Evolutionary conservation across 192 early-diverging fungal species (phyloP).

Genomic region (Mortierella claussenii): DNA sequence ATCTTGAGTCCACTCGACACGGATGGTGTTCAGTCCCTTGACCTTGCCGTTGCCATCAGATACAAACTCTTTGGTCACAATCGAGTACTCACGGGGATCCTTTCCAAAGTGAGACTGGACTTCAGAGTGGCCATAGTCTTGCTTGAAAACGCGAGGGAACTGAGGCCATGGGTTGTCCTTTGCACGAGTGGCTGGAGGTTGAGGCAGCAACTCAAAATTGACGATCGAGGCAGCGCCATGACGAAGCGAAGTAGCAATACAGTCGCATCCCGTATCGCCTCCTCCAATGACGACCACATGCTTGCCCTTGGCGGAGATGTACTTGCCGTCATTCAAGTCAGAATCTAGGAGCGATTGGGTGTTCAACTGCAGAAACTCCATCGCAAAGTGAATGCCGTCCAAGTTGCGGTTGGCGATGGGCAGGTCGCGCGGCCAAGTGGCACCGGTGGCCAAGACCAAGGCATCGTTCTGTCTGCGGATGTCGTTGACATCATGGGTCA

Average conservation of each 20-base stretch:
- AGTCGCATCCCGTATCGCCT: conserved; percentile 98
- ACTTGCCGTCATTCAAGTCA: conserved; percentile 76
- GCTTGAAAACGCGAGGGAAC: conserved; percentile 94
- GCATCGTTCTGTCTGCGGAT: conserved; percentile 82
- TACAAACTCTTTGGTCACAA: conserved; percentile 96
- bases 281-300: conserved; percentile 98
- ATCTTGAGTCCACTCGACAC: conserved; percentile 95
- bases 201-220: conserved; percentile 98
- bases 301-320: conserved; percentile 90
- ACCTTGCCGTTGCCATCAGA: conserved; percentile 82
- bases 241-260: conserved; percentile 93
- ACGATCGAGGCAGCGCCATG: conserved; percentile 90
- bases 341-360: conserved; percentile 89
- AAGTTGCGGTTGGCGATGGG: conserved; percentile 86
- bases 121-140: conserved; percentile 97
- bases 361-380: conserved; percentile 95
- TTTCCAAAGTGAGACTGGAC: conserved; percentile 87
- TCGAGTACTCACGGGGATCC: conserved; percentile 95
- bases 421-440: conserved; percentile 98
- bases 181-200: conserved; percentile 85
- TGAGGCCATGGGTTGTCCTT: conserved; percentile 98
- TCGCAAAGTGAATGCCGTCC: conserved; percentile 96
- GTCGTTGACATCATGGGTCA: conserved; percentile 74
- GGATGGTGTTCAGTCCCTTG: conserved; percentile 92
- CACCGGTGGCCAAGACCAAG: conserved; percentile 90